These are phyloP conservation scores for Calonectria leucothoes DNA, from an alignment of 2,329 filamentous ascomycete species.

Conservation along the genomic window DNA sequence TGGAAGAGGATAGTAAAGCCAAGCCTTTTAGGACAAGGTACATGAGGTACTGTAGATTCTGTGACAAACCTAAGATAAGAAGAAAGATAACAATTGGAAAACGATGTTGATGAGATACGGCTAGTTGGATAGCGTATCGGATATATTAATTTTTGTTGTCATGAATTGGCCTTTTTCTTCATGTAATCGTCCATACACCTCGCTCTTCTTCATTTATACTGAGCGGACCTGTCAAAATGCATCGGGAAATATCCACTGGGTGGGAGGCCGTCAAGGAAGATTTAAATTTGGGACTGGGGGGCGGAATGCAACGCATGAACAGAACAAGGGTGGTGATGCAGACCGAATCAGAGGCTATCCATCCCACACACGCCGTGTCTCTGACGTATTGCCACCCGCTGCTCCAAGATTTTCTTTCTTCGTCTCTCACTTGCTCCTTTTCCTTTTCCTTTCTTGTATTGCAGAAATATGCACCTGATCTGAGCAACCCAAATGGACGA, in stretches of 20 bases:
- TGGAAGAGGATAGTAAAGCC: neutral
- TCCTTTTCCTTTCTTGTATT: neutral
- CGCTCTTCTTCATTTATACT: neutral
- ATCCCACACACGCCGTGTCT: neutral
- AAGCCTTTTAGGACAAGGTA: neutral
- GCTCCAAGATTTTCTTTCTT: neutral
- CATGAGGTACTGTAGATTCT: neutral
- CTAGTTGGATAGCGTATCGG: neutral
- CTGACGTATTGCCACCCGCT: neutral
- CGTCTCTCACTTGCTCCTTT: neutral
- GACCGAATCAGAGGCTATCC: neutral
- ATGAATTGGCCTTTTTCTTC: neutral
- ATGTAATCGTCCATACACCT: neutral
- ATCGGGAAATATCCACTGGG: neutral
- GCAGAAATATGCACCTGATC: neutral
- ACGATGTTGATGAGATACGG: neutral
- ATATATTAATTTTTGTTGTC: neutral
- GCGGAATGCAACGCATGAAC: neutral
- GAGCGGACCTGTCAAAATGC: neutral
- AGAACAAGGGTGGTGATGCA: neutral
- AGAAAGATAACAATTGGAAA: neutral
- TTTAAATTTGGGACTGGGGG: neutral
- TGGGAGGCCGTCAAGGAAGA: neutral
- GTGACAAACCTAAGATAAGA: neutral
- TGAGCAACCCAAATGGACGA: neutral